Base-by-base conservation (phyloP, 495 filamentous ascomycete genomes). In the Daldinia childiae region DNA sequence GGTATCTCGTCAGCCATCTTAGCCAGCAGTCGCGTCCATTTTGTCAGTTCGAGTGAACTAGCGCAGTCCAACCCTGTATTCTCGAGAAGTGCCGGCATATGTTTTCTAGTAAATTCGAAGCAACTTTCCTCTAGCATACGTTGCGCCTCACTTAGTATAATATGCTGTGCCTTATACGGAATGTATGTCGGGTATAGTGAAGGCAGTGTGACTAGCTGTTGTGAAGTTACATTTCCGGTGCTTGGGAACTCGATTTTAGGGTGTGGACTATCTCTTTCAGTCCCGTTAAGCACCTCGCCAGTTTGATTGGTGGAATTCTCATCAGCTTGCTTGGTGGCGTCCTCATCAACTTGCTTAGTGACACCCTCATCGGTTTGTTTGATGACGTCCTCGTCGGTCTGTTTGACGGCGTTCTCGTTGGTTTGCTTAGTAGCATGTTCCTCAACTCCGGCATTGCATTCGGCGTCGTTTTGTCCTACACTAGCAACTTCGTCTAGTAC, bases 81-180 rank as follows among this genome's bases (percentile, higher is more conserved):
- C 29, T 61, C 34, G 34, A 83, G 69, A n/a, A 74, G 57, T 1
- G 73, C 48, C 43, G 78, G 78, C 21, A 82, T 71, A 75, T 80
- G 80, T 27, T 73, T 73, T 38, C 69, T 61, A 30, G 69, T 76
- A 66, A 82, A 81, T 24, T 79, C 78, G 57, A 78, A 83, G 58
- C 82, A 83, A 52, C 72, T 77, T 68, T 82, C 81, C 71, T 83
- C 80, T 9, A 82, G 59, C 27, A 82, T 71, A 30, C 71, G 64
- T 68, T 83, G 75, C 14, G 77, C 74, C 65, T 74, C 79, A 12
- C 75, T 78, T 29, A 80, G 69, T 38, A 82, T 75, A 30, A 74
- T 73, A 70, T 82, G 81, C 62, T 83, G 80, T 27, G 79, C 69
- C 62, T 77, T 73, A 61, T 83, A 82, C n/a, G 81, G 80, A 21